Conservation (phyloP, 345 rosid genomes). For the rapeseed (Brassica napus) region DNA sequence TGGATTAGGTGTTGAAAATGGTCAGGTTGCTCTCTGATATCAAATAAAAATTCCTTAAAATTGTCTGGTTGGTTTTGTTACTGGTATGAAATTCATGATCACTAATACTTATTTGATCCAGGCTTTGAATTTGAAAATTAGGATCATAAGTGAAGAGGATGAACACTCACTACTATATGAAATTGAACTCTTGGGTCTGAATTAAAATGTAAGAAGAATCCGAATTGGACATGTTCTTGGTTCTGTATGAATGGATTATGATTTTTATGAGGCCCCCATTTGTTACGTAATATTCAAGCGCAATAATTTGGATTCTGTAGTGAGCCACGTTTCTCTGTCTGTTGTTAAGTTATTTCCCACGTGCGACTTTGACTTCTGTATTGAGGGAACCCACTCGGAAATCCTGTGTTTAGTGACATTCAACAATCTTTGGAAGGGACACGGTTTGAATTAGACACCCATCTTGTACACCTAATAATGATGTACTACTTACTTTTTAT, state of each 20-base stretch:
- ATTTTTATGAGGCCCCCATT: not conserved
- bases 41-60: not conserved
- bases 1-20: constrained; percentile 88
- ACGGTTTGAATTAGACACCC: constrained; percentile 5
- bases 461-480: not conserved
- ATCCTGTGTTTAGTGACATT: not conserved
- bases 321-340: constrained; percentile 9
- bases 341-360: constrained; percentile 19
- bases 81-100: not conserved
- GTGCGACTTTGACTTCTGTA: constrained; percentile 10
- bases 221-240: not conserved
- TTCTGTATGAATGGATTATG: not conserved
- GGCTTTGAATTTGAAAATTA: not conserved
- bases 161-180: not conserved
- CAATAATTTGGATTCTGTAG: not conserved
- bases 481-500: not conserved
- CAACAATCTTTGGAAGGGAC: constrained; percentile 23
- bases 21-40: constrained; percentile 48
- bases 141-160: not conserved
- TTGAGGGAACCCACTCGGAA: constrained; percentile 11
- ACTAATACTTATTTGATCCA: not conserved
- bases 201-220: not conserved
- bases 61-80: not conserved
- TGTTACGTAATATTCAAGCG: not conserved
- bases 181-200: not conserved